phyloP scores from a whole-genome alignment of 305 asterid species.

The Coffea humblotiana region DNA sequence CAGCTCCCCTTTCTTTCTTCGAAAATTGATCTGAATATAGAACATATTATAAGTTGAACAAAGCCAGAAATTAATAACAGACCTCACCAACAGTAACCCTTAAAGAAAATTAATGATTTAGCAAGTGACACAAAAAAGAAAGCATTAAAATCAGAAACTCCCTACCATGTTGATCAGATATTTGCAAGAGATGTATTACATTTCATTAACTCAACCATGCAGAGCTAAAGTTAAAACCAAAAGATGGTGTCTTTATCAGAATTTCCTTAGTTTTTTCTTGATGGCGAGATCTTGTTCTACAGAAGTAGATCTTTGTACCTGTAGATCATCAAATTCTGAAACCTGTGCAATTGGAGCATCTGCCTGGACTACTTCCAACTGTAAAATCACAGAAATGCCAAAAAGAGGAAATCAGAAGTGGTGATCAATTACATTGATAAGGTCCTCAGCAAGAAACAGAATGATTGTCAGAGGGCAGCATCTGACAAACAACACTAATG shows the following conservation, averaged over 20 bases:
- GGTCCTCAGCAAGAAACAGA: neutral
- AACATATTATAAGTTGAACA: conserved; percentile 11
- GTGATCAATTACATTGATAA: neutral
- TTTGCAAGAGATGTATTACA: neutral
- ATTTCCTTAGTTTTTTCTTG: neutral
- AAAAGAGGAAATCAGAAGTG: neutral
- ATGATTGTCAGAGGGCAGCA: neutral
- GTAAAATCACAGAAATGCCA: conserved; percentile 4
- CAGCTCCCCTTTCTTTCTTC: conserved; percentile 57
- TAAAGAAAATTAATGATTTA: neutral
- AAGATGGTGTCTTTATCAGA: neutral
- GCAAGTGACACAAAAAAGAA: neutral
- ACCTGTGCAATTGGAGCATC: conserved; percentile 22
- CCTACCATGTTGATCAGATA: neutral
- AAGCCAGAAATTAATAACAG: neutral
- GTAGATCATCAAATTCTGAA: conserved; percentile 21
- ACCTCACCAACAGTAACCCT: conserved; percentile 8
- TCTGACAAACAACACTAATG: neutral
- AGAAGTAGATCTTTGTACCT: conserved; percentile 16
- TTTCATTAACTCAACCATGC: neutral
- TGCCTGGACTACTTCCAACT: conserved; percentile 21
- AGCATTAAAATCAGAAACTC: neutral
- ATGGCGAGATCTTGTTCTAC: neutral
- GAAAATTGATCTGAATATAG: conserved; percentile 38
- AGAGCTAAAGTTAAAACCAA: neutral